Base-by-base conservation (phyloP, 2,329 filamentous ascomycete genomes). In the Aspergillus brasiliensis region DNA sequence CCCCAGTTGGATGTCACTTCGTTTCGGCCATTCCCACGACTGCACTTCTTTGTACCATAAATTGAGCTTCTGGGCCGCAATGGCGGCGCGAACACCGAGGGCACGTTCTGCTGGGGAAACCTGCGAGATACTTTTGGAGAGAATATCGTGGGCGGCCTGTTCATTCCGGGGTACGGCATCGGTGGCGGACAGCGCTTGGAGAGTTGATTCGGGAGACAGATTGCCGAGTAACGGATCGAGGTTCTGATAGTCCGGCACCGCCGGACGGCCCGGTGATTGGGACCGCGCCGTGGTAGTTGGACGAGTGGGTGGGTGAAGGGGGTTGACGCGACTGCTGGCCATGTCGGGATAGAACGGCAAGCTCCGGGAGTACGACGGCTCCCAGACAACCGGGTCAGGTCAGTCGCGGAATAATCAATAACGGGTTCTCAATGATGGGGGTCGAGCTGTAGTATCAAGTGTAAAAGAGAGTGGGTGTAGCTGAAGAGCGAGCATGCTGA, bases 31-130 rank as follows among this genome's bases (percentile, higher is more conserved):
- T 19, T 76, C 72, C 86, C 86, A 89, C 60, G 78, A 73, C 59
- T 83, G 80, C 38, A 88, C 73, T 71, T 89, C 86, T 34, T 77
- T 75, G 62, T 82, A 80, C 86, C 86, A 88, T 65, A 80, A 75
- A 65, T 82, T 80, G 61, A 88, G 71, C 59, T 84, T 83, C 67
- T 87, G 81, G 27, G 84, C 85, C 25, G 82, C 82, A 67, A 84
- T 77, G 27, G 86, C 86, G 25, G 86, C 86, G 62, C 84, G 81
- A 55, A 83, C 81, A 7, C 84, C 86, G 62, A 88, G 75, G 28
- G 84, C 83, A 65, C 84, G 79, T 72, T 88, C 84, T 10, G 82
- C 79, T 1, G 78, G 73, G 2, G 85, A 85, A 10, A 84, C 83
- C 59, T 79, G 77, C 2, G 82, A 80, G 64, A 87, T 84, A 71